Evolutionary conservation across 805 yeast genomes (phyloP).

Genomic region (Blastobotrys parvus): DNA sequence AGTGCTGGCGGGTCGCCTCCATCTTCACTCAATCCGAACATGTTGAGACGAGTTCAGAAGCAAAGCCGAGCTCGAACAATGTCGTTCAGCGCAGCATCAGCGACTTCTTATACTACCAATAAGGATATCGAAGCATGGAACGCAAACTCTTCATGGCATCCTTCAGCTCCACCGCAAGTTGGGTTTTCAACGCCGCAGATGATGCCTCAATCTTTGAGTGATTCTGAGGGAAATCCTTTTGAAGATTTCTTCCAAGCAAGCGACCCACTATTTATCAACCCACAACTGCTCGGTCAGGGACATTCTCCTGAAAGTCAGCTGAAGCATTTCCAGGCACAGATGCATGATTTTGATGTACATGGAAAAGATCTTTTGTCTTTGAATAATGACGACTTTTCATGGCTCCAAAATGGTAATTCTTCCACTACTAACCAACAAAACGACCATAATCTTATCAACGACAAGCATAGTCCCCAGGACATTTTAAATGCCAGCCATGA

Average conservation of each 20-base stretch:
- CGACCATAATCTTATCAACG: too few species aligned
- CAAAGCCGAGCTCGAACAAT: conserved; percentile 16
- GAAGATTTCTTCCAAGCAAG: conserved; percentile 44
- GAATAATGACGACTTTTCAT: neutral
- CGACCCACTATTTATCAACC: conserved; percentile 21
- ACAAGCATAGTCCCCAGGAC: neutral
- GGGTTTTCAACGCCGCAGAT: conserved; percentile 79
- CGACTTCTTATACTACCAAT: conserved; percentile 48
- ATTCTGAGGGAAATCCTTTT: conserved; percentile 40
- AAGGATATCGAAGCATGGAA: conserved; percentile 30
- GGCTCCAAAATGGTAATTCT: neutral
- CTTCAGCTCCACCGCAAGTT: conserved; percentile 52
- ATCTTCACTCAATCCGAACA: neutral
- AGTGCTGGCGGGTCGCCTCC: neutral
- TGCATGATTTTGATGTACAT: neutral
- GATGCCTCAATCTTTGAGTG: conserved; percentile 35
- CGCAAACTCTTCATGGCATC: conserved; percentile 11
- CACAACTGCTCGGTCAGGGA: conserved; percentile 14
- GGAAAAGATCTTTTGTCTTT: neutral
- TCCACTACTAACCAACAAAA: conserved; percentile 1
- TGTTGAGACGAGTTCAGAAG: neutral
- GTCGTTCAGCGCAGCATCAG: conserved; percentile 61
- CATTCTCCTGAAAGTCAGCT: neutral
- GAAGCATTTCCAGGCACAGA: neutral
- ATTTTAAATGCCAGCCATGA: neutral